Conservation (phyloP, 257 asterid species). For the Ocimum tenuiflorum region DNA sequence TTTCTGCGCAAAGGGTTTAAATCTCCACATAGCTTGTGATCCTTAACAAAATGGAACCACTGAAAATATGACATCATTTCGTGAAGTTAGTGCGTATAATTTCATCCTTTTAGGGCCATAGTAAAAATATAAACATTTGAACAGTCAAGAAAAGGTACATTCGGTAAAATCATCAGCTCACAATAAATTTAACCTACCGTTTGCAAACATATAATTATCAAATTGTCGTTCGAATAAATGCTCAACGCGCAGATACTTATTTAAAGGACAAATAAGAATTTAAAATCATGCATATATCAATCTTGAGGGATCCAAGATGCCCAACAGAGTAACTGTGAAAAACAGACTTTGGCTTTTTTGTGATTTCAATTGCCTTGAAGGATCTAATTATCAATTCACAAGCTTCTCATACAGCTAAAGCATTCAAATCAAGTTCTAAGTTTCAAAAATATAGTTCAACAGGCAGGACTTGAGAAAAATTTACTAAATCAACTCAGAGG, state of each 20-base stretch:
- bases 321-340: not conserved
- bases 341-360: not conserved
- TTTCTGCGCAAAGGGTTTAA: constrained; percentile 75
- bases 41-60: constrained; percentile 21
- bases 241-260: not conserved
- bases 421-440: not conserved
- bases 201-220: too few species aligned
- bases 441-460: too few species aligned
- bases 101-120: not conserved
- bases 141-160: not conserved
- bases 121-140: not conserved
- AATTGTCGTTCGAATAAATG: too few species aligned
- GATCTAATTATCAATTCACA: not conserved
- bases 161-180: not conserved
- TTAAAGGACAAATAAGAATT: not conserved
- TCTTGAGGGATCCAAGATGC: not conserved
- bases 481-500: too few species aligned
- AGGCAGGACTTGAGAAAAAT: too few species aligned
- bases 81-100: not conserved
- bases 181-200: not conserved
- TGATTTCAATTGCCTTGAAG: not conserved
- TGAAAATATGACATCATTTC: constrained; percentile 25
- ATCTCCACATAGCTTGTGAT: constrained; percentile 74
- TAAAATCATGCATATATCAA: not conserved
- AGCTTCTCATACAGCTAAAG: not conserved